Base-by-base conservation (phyloP, 2,329 filamentous ascomycete species). In the Paraphoma chrysanthemicola region DNA sequence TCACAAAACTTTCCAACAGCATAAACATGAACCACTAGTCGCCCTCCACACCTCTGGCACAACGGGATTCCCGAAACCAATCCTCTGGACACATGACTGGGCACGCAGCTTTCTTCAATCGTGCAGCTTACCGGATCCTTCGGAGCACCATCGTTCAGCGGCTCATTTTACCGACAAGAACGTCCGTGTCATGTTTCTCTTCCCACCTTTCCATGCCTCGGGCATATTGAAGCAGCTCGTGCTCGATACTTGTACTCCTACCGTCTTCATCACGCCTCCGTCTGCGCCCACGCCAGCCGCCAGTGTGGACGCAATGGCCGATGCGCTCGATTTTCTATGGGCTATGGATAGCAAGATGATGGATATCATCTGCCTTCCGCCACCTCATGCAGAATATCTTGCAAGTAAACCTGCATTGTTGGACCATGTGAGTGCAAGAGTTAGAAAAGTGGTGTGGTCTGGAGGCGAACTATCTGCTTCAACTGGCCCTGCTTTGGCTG, bases 11-110 rank as follows among this genome's bases (percentile, higher is more conserved):
- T 76, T 65, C 38, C 68, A 66, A 5, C 58, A 71, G 17, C 63
- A 67, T 31, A 53, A 56, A 14, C 29, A 63, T 18, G 68, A 78
- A 44, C 68, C 61, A 2, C 46, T 70, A 9, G 45, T 71, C 2
- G 62, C 72, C 7, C 43, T 77, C 17, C 75, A 77, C 56, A 74
- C 76, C 1, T 76, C 74, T 11, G 76, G 76, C 7, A 73, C 76
- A 1, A 78, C 74, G 0, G 75, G 77, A 1, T 60, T 72, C 9
- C 77, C 76, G 0, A 78, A 78, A 41, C 70, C 75, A 0, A 66
- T 78, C 1, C 53, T 67, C 6, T 74, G 64, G 60, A 70, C 64
- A 8, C 62, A 70, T 38, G 53, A 53, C 5, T 57, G 64, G 64
- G 42, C 48, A 4, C 43, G 51, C 17, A 57, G 52, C 28, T 42